A percentile compares a stretch with the other conserved stretches of the same genome.
Conservation (phyloP, 306 rosid genomes). For the Castanea crenata region DNA sequence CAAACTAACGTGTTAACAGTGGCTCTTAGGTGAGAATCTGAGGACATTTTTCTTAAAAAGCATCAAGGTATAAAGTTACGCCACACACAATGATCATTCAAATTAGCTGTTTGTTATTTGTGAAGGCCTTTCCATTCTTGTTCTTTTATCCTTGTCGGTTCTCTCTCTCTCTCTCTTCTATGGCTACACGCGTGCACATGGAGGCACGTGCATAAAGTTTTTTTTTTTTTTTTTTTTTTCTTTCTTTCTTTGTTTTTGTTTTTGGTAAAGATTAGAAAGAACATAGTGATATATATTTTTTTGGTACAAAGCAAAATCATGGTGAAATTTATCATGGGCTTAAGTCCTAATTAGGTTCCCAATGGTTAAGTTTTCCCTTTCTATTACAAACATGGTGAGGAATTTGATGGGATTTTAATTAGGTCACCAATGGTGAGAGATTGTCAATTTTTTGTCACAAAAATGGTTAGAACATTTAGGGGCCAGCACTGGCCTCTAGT, state of each 20-base stretch:
- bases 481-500: neutral
- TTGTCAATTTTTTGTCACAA: neutral
- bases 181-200: no score
- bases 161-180: neutral
- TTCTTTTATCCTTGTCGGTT: neutral
- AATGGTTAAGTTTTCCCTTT: no score
- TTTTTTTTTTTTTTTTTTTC: no score
- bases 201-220: no score
- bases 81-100: neutral
- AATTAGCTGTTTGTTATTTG: slow-evolving; percentile 13
- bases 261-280: no score
- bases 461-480: neutral
- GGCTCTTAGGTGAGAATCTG: slow-evolving; percentile 9
- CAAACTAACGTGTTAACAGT: neutral
- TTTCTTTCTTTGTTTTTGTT: neutral
- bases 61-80: neutral
- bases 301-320: no score
- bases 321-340: no score
- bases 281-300: no score
- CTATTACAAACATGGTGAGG: neutral
- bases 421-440: neutral
- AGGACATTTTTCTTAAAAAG: neutral
- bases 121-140: neutral
- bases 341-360: no score
- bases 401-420: neutral